Evolutionary conservation across 2,329 filamentous ascomycete species (phyloP).

Genomic region (Torrubiella hemipterigena): DNA sequence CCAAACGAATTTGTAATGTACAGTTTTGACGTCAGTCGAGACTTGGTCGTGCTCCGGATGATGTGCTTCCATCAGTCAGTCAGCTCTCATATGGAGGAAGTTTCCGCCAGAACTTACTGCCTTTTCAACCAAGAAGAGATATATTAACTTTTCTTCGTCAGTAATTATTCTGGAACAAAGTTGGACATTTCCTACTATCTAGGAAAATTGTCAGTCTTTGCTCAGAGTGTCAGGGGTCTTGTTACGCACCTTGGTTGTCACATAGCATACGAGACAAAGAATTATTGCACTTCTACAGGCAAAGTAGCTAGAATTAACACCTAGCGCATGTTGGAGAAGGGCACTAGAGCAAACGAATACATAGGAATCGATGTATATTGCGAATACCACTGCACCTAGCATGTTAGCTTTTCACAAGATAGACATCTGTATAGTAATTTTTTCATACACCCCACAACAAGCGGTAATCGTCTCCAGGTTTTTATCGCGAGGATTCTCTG

Average conservation of each 20-base stretch:
- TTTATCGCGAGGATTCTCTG: conserved; percentile 24
- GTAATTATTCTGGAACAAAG: conserved; percentile 1
- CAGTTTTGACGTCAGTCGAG: conserved; percentile 41
- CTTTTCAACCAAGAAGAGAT: conserved; percentile 53
- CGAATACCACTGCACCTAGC: conserved; percentile 38
- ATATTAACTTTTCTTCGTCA: conserved; percentile 36
- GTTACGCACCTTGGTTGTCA: conserved; percentile 45
- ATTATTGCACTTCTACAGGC: conserved; percentile 48
- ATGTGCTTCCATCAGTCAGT: conserved; percentile 40
- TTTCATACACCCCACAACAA: conserved; percentile 29
- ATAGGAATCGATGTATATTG: conserved; percentile 48
- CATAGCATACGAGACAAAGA: conserved; percentile 48
- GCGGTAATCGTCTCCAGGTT: conserved; percentile 26
- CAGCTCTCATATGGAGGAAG: too few species aligned
- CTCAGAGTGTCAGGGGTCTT: background rate
- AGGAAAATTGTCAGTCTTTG: background rate
- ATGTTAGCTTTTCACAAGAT: background rate
- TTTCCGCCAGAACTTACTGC: conserved; percentile 37
- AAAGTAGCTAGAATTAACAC: conserved; percentile 35
- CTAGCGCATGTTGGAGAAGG: conserved; percentile 43
- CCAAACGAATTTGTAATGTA: conserved; percentile 51
- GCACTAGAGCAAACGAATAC: conserved; percentile 46
- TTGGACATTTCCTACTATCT: conserved; percentile 17
- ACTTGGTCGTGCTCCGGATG: conserved; percentile 38
- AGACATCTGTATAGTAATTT: background rate